Evolutionary conservation across 352 stramenopile genomes (phyloP), one percentile per base, ranked within the genome.

Genomic region (Saprolegnia diclina): DNA sequence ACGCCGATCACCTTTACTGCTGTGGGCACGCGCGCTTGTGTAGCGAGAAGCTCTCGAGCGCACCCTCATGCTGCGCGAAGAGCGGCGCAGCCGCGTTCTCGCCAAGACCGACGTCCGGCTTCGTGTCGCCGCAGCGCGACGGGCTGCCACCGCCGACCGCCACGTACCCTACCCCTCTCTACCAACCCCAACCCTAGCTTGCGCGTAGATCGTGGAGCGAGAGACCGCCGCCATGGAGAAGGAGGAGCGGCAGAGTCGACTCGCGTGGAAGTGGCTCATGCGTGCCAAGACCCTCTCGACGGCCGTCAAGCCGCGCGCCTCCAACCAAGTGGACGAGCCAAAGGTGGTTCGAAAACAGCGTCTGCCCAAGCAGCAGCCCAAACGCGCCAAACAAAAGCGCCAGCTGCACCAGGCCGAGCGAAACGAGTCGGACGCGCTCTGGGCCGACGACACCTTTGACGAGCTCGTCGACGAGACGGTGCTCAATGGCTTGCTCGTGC

Each of bases 401-500:
- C n/a, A 14, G 16, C 50, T 56, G 9, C n/a, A n/a, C n/a, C n/a
- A 35, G 1, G n/a, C 67, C 62, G 68, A 74, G 69, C 19, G 5
- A 19, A 56, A 74, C 0, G 67, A 74, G 29, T 72, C 78, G 19
- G 73, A 81, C 22, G 77, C 80, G 59, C 82, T 85, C 64, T 83
- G 84, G 73, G 89, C 89, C 67, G 84, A 83, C 19, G 74, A 89
- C 53, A 80, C 91, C n/a, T 92, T 94, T 71, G 86, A 94, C 42
- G 86, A 94, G 13, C 69, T 92, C 22, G 79, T 89, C 13, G 83
- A 94, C 56, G 86, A 94, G 77, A 62, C 74, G 48, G 70, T 81
- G 56, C 76, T 92, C 18, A 71, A 64, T 7, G 69, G 75, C 6
- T 72, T 91, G 56, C 77, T 89, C 24, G 89, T 77, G 62, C 87